Evolutionary conservation across 2,329 filamentous ascomycete genomes (phyloP), one percentile per base, ranked within the genome.

Genomic region (Ilyonectria mors-panacis): DNA sequence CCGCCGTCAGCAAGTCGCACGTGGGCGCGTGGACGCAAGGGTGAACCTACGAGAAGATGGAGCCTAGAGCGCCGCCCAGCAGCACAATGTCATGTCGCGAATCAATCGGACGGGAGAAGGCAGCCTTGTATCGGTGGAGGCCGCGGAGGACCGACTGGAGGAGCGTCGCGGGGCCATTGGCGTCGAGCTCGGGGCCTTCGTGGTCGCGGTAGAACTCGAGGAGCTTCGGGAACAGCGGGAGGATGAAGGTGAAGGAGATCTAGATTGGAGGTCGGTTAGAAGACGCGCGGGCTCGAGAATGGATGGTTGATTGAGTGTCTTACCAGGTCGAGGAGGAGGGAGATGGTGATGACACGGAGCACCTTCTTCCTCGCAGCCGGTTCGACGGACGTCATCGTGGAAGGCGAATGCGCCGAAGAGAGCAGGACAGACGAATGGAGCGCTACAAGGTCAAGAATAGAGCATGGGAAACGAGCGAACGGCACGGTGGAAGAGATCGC

Each of bases 241-340:
- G 91, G 78, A 98, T 98, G 79, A 99, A 98, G 33, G 96, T 99
- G 81, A 99, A 99, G 63, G 95, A 98, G 77, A 98, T 94, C 95
- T 98, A 55, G 21, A 35, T 37, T 33, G n/a, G 6, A 45, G 44
- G 4, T 15, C 39, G 7, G 66, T 74, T 33, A 70, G 68, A 17
- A 28, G 17, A 19, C 33, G 39, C 45, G 10, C 30, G n/a, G 19
- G 48, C 7, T 30, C 8, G 6, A 10, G 7, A 8, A n/a, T 35
- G 15, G 8, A 12, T 1, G n/a, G 8, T 15, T 17, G 26, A 6
- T 17, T n/a, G n/a, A 9, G 23, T 45, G 62, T 47, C 64, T 19
- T 88, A 98, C 95, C 82, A 98, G 82, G 81, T 98, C 95, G 13
- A 98, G 87, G 17, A 98, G 87, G 45, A 98, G 86, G 60, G 95